These are phyloP conservation scores for Trichoderma erinaceum DNA, from an alignment of 495 filamentous ascomycete species.

Conservation along the genomic window DNA sequence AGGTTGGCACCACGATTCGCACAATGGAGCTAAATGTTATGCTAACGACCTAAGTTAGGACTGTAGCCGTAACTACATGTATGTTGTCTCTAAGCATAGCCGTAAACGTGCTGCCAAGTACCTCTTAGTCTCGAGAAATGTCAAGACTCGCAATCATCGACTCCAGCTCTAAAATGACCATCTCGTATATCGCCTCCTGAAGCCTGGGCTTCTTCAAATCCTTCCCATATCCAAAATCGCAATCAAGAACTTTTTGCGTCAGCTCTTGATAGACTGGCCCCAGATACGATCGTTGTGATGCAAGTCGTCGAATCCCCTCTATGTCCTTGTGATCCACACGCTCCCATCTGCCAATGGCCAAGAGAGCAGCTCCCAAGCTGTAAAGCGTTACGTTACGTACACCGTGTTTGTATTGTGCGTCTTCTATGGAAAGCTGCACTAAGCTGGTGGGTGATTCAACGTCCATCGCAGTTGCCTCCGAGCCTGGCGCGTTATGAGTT, in stretches of 20 bases:
- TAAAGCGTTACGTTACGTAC: constrained; percentile 25
- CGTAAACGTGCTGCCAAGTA: too few relatives aligned
- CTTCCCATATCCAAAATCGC: constrained; percentile 20
- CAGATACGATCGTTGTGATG: constrained; percentile 14
- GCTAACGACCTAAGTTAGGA: too few relatives aligned
- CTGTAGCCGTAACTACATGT: too few relatives aligned
- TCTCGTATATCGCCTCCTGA: constrained; percentile 20
- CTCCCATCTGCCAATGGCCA: constrained; percentile 25
- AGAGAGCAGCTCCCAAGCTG: constrained; percentile 24
- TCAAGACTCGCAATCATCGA: constrained; percentile 17
- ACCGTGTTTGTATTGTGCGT: constrained; percentile 21
- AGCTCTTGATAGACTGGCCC: constrained; percentile 17
- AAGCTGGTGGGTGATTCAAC: neutral
- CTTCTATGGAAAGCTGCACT: constrained; percentile 8
- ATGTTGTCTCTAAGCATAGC: too few relatives aligned
- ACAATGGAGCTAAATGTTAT: too few relatives aligned
- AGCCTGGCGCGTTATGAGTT: neutral
- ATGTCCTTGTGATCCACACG: constrained; percentile 17
- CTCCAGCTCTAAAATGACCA: constrained; percentile 18
- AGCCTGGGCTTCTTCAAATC: constrained; percentile 19
- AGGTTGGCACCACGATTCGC: too few relatives aligned
- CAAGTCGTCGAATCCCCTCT: constrained; percentile 11
- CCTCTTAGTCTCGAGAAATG: neutral
- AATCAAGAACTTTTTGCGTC: constrained; percentile 18
- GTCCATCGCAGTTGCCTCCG: neutral